Conservation (phyloP, 1,284 basidiomycete genomes). For the Sanghuangporus sanghuang region DNA sequence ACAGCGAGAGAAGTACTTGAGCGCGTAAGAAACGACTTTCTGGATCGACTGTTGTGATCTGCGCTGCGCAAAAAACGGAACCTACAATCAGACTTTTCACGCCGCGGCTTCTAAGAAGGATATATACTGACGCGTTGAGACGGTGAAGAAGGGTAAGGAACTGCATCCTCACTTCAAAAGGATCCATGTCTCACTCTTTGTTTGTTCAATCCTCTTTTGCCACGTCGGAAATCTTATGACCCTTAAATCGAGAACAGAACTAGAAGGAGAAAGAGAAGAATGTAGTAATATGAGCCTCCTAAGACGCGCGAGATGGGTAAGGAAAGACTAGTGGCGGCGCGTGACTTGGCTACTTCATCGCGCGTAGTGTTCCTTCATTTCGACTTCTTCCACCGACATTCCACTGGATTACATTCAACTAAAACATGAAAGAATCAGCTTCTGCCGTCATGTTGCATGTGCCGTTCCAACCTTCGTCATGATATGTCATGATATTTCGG, state of each 20-base stretch:
- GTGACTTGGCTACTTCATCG: neutral
- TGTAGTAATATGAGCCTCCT: neutral
- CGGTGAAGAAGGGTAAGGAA: conserved; percentile 69
- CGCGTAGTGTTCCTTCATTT: neutral
- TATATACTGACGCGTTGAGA: conserved; percentile 68
- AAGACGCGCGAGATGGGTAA: neutral
- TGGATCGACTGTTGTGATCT: conserved; percentile 88
- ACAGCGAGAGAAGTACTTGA: conserved; percentile 78
- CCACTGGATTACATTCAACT: too few relatives aligned
- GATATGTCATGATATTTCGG: neutral
- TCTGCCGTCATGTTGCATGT: conserved; percentile 4
- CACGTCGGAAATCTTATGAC: conserved; percentile 2
- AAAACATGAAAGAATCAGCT: neutral
- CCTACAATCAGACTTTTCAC: neutral
- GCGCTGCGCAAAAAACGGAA: conserved; percentile 14
- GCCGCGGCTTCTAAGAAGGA: conserved; percentile 21
- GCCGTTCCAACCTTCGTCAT: neutral
- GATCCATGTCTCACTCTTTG: conserved; percentile 55
- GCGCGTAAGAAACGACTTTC: conserved; percentile 81
- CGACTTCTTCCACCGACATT: neutral
- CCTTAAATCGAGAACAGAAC: neutral
- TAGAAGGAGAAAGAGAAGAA: neutral
- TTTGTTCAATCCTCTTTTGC: neutral
- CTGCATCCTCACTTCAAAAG: conserved; percentile 87
- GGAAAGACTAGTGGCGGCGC: neutral